Evolutionary conservation across 2,329 filamentous ascomycete genomes (phyloP), one percentile per base, ranked within the genome.

Genomic region (Microsporum ferrugineum): DNA sequence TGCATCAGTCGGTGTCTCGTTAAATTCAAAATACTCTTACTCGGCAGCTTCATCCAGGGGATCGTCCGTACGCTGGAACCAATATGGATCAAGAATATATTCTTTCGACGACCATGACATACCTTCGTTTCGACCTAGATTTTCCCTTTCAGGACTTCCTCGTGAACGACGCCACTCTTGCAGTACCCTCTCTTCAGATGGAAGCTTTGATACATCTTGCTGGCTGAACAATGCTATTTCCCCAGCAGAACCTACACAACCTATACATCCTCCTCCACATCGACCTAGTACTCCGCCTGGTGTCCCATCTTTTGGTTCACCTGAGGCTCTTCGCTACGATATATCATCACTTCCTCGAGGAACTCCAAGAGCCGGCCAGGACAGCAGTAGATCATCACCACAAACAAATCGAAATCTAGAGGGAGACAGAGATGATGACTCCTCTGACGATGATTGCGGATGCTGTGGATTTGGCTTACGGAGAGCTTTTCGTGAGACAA

Each of bases 261-360:
- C 76, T 34, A 65, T 62, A 57, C 72, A 69, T 61, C 70, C 73
- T 60, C 75, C 76, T 34, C 75, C 75, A 10, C 61, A 66, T 34
- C 68, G 76, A 62, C 63, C 67, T 17, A 71, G 72, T 2, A 79
- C 77, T 2, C 76, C 77, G 23, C 74, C 75, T 1, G 76, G 77
- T 0, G 66, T 79, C 43, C 76, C 76, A 4, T 73, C 74, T 1
- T 78, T 78, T 62, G 74, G 75, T 29, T 73, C 71, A 1, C 66
- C 66, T 36, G 74, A 77, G 66, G 76, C 76, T 8, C 65, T 75
- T 10, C 62, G 62, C n/a, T 71, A 65, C 60, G 59, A 41, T 43
- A 64, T 65, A 23, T 58, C 58, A 27, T 43, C 62, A 39, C 57
- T 14, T 14, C 36, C 49, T 33, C 17, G 29, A 45, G 29, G 14